Percentiles rank a stretch among this genome's conserved stretches.
Conservation (phyloP, 148 eudicot species). For the Spergularia bocconei region DNA sequence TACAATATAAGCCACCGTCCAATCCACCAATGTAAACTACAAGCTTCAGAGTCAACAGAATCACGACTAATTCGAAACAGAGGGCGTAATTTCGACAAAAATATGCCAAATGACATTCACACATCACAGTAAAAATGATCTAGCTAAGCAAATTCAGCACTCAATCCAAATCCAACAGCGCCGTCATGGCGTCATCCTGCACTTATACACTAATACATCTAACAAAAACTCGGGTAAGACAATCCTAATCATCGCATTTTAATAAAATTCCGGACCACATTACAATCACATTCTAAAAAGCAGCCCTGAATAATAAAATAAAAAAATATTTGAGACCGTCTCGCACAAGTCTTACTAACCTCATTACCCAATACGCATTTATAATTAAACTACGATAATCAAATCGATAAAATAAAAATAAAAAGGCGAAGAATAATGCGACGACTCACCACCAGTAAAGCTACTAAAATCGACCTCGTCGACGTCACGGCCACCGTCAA, state of each 20-base stretch:
- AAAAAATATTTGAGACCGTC: too few species aligned
- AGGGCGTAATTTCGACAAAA: not conserved
- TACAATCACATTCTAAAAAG: too few species aligned
- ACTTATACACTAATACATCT: too few species aligned
- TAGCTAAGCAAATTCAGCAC: not conserved
- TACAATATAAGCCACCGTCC: too few species aligned
- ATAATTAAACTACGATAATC: too few species aligned
- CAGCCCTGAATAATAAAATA: too few species aligned
- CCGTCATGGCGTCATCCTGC: not conserved
- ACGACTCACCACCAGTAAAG: constrained; percentile 13
- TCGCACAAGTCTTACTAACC: too few species aligned
- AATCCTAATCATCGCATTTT: too few species aligned
- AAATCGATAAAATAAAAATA: not conserved
- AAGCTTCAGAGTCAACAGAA: not conserved
- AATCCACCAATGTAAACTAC: too few species aligned
- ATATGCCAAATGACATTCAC: not conserved
- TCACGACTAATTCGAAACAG: not conserved
- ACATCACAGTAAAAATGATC: not conserved
- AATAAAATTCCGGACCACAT: too few species aligned
- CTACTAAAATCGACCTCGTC: not conserved
- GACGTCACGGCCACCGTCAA: not conserved
- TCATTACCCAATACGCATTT: too few species aligned
- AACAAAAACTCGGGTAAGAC: too few species aligned
- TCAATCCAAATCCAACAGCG: not conserved
- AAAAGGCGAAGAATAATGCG: not conserved